Base-by-base conservation (phyloP, 1,284 basidiomycete genomes). In the Singerocomus rubriflavus region DNA sequence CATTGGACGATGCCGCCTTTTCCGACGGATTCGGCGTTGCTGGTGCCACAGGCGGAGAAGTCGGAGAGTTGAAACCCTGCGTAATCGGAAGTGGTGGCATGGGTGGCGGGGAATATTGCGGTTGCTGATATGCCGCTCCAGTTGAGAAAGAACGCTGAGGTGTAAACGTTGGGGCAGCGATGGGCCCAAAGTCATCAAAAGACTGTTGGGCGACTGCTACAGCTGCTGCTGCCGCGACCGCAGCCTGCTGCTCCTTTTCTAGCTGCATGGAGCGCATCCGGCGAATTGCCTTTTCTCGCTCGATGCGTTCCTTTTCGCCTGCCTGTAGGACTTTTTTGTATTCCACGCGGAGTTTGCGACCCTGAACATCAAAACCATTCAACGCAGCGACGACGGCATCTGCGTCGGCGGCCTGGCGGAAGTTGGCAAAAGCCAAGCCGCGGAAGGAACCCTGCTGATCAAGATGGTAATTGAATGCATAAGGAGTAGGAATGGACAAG, bases 321-420 rank as follows among this genome's bases (percentile, higher is more conserved):
- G 94, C 94, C 70, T 98, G 96, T 16, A 99, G 77, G 9, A 98
- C 97, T 73, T 98, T 98, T 77, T 99, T 99, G 79, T 98, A 99
- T 73, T 99, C 96, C 52, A 98, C 96, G 32, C 97, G 88, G 40
- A 99, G 79, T 73, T 98, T 99, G 62, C 96, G 89, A n/a, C 97
- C 97, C 64, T 95, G 92, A 17, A 98, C 92, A 64, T 98, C 93
- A 68, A 93, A 94, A 12, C 93, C 93, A 59, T 96, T 96, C 58
- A 99, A 77, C 34, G 95, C 96, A 29, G 85, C 93, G 2, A 99
- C 96, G 52, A 98, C 95, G 6, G 93, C 90, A 64, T 96, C 94
- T 0, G 97, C 96, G 65, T 99, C 97, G 5, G 76, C 80, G 3
- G 93, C 74, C 58, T 91, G 88, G 51, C 94, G 86, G 73, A 98